A percentile compares a stretch with the other conserved stretches of the same genome.
phyloP scores from a whole-genome alignment of 2,329 filamentous ascomycete genomes.

The Lachnellula occidentalis region DNA sequence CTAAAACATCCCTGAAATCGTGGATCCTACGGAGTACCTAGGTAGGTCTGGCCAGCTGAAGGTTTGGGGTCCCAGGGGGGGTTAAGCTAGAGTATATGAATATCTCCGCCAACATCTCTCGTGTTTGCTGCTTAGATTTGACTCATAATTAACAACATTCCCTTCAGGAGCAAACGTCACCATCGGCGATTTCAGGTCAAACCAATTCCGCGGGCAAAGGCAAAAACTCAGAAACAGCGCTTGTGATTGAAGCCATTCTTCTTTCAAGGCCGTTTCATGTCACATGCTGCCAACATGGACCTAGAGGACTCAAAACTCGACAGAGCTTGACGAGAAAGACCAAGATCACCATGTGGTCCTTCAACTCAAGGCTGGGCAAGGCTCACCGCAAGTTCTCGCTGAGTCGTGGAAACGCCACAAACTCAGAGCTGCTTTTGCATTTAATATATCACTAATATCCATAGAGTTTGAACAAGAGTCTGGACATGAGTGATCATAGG shows the following conservation, averaged over 20 bases:
- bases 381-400: too few relatives aligned
- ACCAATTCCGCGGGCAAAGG: neutral
- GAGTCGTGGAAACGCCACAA: too few relatives aligned
- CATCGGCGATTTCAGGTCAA: neutral
- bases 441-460: too few relatives aligned
- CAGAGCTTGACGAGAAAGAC: too few relatives aligned
- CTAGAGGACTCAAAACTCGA: neutral
- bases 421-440: too few relatives aligned
- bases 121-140: neutral
- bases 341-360: too few relatives aligned
- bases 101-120: neutral
- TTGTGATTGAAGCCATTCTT: neutral
- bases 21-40: neutral
- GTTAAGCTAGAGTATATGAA: too few relatives aligned
- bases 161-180: too few relatives aligned
- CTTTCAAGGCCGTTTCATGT: neutral
- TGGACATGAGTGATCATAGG: neutral
- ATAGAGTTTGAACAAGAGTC: too few relatives aligned
- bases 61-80: too few relatives aligned
- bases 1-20: neutral
- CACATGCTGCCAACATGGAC: constrained; percentile 2
- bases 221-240: neutral
- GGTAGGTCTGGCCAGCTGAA: neutral
- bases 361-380: too few relatives aligned
- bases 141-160: neutral